Conservation (phyloP, 129 eudicot species). For the Smallanthus sonchifolius region DNA sequence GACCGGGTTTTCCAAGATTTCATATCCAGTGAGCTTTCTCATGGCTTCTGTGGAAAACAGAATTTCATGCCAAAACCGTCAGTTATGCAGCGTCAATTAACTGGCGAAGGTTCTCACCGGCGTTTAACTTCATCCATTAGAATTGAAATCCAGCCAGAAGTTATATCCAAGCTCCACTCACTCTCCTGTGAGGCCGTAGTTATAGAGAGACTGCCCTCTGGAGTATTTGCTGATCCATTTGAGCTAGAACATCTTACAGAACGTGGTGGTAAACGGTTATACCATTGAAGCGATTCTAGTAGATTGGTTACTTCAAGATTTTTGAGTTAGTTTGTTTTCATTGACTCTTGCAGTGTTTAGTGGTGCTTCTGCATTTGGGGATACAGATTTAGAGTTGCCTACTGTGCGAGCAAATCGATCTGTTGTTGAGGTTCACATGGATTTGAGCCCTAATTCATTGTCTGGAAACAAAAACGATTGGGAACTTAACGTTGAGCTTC, state of each 20-base stretch:
- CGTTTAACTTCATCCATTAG: conserved; percentile 48
- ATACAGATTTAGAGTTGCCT: conserved; percentile 81
- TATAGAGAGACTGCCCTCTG: conserved; percentile 74
- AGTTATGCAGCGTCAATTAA: conserved; percentile 33
- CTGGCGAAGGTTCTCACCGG: conserved; percentile 91
- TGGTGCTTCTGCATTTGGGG: conserved; percentile 81
- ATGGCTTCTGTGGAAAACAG: conserved; percentile 25
- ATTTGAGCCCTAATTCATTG: conserved; percentile 26
- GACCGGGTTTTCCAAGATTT: conserved; percentile 44
- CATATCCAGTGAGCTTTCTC: conserved; percentile 31
- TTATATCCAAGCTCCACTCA: conserved; percentile 33
- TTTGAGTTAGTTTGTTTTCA: neutral
- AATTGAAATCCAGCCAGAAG: conserved; percentile 34
- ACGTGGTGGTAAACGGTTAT: conserved; percentile 54
- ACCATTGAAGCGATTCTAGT: conserved; percentile 9
- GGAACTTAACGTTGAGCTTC: conserved; percentile 54
- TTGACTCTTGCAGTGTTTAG: conserved; percentile 49
- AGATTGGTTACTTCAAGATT: neutral
- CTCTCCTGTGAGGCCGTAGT: conserved; percentile 54
- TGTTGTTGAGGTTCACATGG: conserved; percentile 70
- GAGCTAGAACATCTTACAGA: conserved; percentile 75
- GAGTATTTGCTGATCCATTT: conserved; percentile 91
- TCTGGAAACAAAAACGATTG: conserved; percentile 28
- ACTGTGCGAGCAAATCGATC: conserved; percentile 64
- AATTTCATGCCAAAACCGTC: conserved; percentile 28